Percentiles rank a stretch among this genome's conserved stretches.
These are phyloP conservation scores for Moniliella sp. DNA, from an alignment of 1,284 basidiomycete genomes.

Conservation along the genomic window DNA sequence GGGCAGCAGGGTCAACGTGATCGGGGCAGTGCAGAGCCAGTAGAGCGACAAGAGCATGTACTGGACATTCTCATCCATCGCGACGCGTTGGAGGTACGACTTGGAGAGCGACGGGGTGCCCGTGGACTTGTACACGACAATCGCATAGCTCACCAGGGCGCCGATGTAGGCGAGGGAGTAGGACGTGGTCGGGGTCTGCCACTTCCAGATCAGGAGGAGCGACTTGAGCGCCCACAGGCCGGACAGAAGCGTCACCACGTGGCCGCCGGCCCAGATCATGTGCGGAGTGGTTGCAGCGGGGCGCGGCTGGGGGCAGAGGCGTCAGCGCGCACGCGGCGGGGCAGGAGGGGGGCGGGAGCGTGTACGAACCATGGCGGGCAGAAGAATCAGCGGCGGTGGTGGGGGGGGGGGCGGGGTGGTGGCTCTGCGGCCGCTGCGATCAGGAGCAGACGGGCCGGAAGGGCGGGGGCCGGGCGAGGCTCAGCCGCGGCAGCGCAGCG, in stretches of 20 bases:
- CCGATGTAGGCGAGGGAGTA: constrained; percentile 27
- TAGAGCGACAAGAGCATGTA: constrained; percentile 32
- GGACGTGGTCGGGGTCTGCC: no score
- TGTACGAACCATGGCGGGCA: no score
- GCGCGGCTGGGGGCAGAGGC: no score
- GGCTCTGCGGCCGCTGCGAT: no score
- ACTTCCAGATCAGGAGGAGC: constrained; percentile 9
- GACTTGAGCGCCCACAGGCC: constrained; percentile 25
- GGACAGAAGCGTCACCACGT: constrained; percentile 28
- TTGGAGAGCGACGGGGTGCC: constrained; percentile 26
- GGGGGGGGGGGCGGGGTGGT: no score
- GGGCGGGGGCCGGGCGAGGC: no score
- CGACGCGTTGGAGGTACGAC: constrained; percentile 28
- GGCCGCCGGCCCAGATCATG: constrained; percentile 32
- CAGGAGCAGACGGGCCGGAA: no score
- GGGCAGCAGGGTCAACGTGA: constrained; percentile 31
- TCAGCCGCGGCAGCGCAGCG: no score
- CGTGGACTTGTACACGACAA: constrained; percentile 33
- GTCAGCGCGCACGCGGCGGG: no score
- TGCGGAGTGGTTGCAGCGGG: constrained; percentile 27
- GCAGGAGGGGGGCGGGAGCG: no score
- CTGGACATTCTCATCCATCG: constrained; percentile 34
- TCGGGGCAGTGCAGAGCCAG: constrained; percentile 33
- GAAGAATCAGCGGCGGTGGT: no score
- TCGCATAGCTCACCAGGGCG: constrained; percentile 31